Base-by-base conservation (phyloP, 1,284 basidiomycete species). In the Termitomyces sp. region DNA sequence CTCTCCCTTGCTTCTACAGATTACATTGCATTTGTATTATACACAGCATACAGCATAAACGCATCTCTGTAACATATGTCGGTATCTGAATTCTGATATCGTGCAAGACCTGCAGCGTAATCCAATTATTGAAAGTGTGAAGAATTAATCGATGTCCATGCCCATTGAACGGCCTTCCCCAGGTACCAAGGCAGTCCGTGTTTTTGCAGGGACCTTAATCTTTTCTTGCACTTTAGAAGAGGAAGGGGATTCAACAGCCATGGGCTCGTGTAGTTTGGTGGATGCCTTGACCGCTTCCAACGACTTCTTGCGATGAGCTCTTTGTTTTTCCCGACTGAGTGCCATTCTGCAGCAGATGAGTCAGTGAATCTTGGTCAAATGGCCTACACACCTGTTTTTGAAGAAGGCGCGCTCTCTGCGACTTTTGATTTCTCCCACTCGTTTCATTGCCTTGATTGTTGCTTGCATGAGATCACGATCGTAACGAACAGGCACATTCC, bases 401-500 rank as follows among this genome's bases (percentile, higher is more conserved):
- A 88, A 99, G 82, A 99, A 99, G n/a, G 92, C 93, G 58, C 87
- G 83, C 69, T 99, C 97, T 70, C 97, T 81, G 66, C 88, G 84
- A 56, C 83, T 78, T 70, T 90, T 93, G 77, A 99, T 95, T 74
- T 98, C 93, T 57, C 87, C 84, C 48, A 99, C 81, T 58, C 97
- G 84, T 73, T 94, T 93, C 89, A 99, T 99, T 21, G 94, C 97
- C 73, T 90, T 87, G 68, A 99, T 81, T n/a, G 97, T 99, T 1
- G 91, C 93, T 67, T 89, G 82, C 52, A 99, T 78, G 45, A 99
- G 76, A 60, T 97, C 92, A 66, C 97, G 88, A 77, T 99, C 88
- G 79, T 99, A 99, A 66, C 95, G 90, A 55, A 99, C 90, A 28
- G 97, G 97, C 13, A 98, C 86, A 68, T 99, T 97, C 72, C 97